phyloP scores from a whole-genome alignment of 1,139 yeast species.

The Spathaspora sp. region DNA sequence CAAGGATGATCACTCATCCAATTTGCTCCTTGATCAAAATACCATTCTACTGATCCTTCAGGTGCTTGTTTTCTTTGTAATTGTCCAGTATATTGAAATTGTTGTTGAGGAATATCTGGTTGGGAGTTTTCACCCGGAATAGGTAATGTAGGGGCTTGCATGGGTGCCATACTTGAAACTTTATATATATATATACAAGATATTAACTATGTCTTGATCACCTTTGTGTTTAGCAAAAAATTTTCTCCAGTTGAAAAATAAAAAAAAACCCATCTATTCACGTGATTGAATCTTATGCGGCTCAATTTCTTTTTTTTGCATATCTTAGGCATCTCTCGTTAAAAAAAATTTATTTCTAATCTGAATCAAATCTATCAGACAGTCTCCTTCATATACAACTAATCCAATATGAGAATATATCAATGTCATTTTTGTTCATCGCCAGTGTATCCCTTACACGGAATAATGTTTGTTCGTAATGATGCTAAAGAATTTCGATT shows the following conservation, averaged over 20 bases:
- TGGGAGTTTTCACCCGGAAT: slow-evolving; percentile 53
- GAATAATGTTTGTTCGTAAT: slow-evolving; percentile 96
- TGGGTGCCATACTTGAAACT: slow-evolving; percentile 16
- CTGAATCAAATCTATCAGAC: not conserved
- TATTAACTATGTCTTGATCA: not conserved
- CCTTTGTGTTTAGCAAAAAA: not conserved
- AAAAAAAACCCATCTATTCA: not conserved
- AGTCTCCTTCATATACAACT: not conserved
- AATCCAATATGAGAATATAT: slow-evolving; percentile 76
- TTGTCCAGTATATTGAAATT: slow-evolving; percentile 39
- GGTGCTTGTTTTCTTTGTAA: slow-evolving; percentile 43
- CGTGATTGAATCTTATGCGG: slow-evolving; percentile 3
- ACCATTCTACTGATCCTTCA: slow-evolving; percentile 58
- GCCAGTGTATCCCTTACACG: slow-evolving; percentile 96
- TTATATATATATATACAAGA: not conserved
- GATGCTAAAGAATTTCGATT: slow-evolving; percentile 97
- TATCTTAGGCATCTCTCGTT: not conserved
- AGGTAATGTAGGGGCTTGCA: slow-evolving; percentile 59
- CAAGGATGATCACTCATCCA: slow-evolving; percentile 79
- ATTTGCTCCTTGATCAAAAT: slow-evolving; percentile 62
- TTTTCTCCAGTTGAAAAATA: not conserved
- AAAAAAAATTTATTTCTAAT: not conserved
- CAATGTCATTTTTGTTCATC: slow-evolving; percentile 97
- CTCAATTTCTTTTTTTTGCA: slow-evolving; percentile 2
- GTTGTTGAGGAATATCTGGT: slow-evolving; percentile 16